Evolutionary conservation across 495 filamentous ascomycete genomes (phyloP).

Genomic region (Xylaria grammica): DNA sequence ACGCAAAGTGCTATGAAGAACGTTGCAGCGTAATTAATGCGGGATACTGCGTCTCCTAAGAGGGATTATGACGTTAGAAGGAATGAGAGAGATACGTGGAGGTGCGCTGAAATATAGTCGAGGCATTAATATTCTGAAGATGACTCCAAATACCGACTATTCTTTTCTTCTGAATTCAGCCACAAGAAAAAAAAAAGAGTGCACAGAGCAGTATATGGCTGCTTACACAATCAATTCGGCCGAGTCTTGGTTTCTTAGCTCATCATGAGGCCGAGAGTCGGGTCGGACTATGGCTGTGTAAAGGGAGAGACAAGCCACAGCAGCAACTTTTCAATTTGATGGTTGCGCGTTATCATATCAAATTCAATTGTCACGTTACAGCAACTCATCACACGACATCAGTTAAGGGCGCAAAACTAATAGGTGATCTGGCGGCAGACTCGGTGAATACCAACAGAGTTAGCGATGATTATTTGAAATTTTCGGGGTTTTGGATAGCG

Average conservation of each 20-base stretch:
- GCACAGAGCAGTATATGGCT: background rate
- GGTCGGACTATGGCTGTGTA: background rate
- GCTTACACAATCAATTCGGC: background rate
- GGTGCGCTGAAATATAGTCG: background rate
- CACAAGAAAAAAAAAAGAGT: background rate
- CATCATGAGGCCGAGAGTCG: background rate
- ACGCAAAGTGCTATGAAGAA: constrained; percentile 27
- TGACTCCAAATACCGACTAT: background rate
- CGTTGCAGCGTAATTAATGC: constrained; percentile 28
- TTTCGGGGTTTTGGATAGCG: too few species aligned
- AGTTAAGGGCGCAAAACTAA: background rate
- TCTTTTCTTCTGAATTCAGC: background rate
- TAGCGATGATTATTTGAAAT: too few species aligned
- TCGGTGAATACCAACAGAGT: too few species aligned
- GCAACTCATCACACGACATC: background rate
- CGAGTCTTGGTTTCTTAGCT: background rate
- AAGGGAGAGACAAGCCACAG: background rate
- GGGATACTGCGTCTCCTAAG: constrained; percentile 1
- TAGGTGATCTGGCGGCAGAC: too few species aligned
- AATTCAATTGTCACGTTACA: background rate
- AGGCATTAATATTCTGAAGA: background rate
- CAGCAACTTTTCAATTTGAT: background rate
- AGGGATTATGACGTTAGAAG: background rate
- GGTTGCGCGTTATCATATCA: background rate
- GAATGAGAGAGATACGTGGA: background rate